A percentile compares a stretch with the other conserved stretches of the same genome.
phyloP scores from a whole-genome alignment of 345 rosid species.

The Lumnitzera racemosa region DNA sequence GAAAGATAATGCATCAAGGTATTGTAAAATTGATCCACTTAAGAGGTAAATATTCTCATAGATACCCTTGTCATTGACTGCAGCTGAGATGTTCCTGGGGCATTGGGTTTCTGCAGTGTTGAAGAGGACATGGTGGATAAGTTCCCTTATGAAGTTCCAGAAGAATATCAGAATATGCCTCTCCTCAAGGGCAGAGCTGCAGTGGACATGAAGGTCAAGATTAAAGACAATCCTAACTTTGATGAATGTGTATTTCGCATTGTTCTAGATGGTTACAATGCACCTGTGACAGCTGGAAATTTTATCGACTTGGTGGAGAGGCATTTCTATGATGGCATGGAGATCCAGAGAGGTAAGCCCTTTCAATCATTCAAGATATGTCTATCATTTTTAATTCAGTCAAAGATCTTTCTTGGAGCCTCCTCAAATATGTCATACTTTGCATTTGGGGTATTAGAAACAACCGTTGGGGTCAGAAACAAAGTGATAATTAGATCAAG shows the following conservation, averaged over 20 bases:
- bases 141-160: constrained; percentile 90
- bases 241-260: constrained; percentile 82
- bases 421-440: no score
- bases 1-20: constrained; percentile 17
- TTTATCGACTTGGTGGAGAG: constrained; percentile 86
- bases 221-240: constrained; percentile 88
- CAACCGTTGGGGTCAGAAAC: no score
- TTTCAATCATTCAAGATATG: no score
- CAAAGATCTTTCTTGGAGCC: no score
- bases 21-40: constrained; percentile 21
- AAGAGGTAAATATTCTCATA: constrained; percentile 52
- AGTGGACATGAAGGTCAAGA: constrained; percentile 97
- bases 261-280: constrained; percentile 92
- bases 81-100: constrained; percentile 99
- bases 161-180: constrained; percentile 76
- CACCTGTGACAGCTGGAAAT: constrained; percentile 94
- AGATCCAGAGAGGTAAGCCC: constrained; percentile 83
- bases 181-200: constrained; percentile 91
- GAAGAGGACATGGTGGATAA: constrained; percentile 99
- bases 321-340: constrained; percentile 97
- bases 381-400: no score
- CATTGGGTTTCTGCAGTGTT: constrained; percentile 99
- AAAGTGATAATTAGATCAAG: no score
- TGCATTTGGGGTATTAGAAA: no score
- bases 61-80: constrained; percentile 88